Base-by-base conservation (phyloP, 2,329 filamentous ascomycete species). In the Dothideomycetes sp. region DNA sequence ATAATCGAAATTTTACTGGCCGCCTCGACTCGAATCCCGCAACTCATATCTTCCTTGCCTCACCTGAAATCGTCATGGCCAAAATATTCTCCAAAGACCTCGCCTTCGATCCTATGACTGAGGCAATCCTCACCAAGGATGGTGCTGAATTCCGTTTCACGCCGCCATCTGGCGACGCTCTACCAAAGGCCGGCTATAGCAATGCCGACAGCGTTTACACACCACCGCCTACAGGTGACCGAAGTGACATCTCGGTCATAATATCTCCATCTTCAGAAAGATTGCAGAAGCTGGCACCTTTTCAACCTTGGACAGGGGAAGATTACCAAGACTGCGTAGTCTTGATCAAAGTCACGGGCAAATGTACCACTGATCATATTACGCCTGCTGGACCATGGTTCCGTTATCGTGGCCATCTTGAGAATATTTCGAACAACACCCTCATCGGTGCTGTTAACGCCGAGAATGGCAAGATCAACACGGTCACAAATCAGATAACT, bases 361-460 rank as follows among this genome's bases (percentile, higher is more conserved):
- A 96, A 79, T 94, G 87, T 49, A 95, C 88, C 49, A 94, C 88
- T 48, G 88, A 94, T 61, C 87, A 94, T 71, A 94, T 94, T 68
- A 94, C 87, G 47, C 56, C 93, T 85, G 88, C 87, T 52, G 87
- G 88, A 50, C 87, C 88, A 46, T 94, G 88, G 88, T 73, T 96
- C 64, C 95, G 95, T 76, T 96, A 95, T 78, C 86, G 89, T 76
- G 89, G 89, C 47, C 89, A 96, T 63, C 75, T 96, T 57, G 89
- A 95, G 78, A 96, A 96, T 77, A 95, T 96, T 70, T 95, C 88
- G 61, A 95, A 96, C 80, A 96, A 96, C 77, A 94, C 95, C 86
- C 69, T 96, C 64, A 95, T 96, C 55, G 89, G 89, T 70, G 91
- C 91, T 57, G 85, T 87, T 70, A 98, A 95, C 70, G 80, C 82